These are phyloP conservation scores for Teratosphaeria pseudoeucalypti DNA, from an alignment of 2,329 filamentous ascomycete species.

Conservation along the genomic window DNA sequence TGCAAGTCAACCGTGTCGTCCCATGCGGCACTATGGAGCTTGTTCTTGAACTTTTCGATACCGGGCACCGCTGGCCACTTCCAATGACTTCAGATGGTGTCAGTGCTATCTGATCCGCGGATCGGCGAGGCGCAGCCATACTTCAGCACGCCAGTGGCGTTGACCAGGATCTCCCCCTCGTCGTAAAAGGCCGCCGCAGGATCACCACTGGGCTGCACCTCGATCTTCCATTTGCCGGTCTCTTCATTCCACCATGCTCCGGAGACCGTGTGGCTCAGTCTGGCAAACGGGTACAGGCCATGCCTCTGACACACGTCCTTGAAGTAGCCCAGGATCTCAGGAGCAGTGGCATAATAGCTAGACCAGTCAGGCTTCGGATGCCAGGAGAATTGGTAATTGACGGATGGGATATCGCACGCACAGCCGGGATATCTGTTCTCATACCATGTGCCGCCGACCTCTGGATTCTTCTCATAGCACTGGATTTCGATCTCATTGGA, in stretches of 20 bases:
- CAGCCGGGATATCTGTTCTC: slow-evolving; percentile 8
- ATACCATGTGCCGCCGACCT: slow-evolving; percentile 8
- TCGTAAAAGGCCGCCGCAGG: neutral
- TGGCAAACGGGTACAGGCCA: slow-evolving; percentile 29
- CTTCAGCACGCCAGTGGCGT: slow-evolving; percentile 12
- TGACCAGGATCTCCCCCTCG: slow-evolving; percentile 27
- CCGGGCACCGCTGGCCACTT: slow-evolving; percentile 29
- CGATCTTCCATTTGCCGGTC: slow-evolving; percentile 27
- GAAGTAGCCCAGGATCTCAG: slow-evolving; percentile 35
- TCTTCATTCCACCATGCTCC: slow-evolving; percentile 30
- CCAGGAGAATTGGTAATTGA: slow-evolving; percentile 19
- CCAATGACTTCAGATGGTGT: slow-evolving; percentile 7
- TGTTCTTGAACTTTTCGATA: slow-evolving; percentile 25
- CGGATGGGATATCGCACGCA: slow-evolving; percentile 5
- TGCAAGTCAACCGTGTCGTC: slow-evolving; percentile 18
- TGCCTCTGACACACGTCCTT: slow-evolving; percentile 29
- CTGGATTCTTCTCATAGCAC: neutral
- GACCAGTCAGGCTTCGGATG: slow-evolving; percentile 17
- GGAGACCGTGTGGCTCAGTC: slow-evolving; percentile 28
- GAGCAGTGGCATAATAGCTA: slow-evolving; percentile 29
- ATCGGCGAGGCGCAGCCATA: neutral
- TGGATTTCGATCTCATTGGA: neutral
- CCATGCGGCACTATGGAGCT: slow-evolving; percentile 27
- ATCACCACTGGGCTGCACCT: slow-evolving; percentile 9
- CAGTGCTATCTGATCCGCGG: neutral